phyloP scores from a whole-genome alignment of 2,329 filamentous ascomycete species.

The Penicillium concentricum region DNA sequence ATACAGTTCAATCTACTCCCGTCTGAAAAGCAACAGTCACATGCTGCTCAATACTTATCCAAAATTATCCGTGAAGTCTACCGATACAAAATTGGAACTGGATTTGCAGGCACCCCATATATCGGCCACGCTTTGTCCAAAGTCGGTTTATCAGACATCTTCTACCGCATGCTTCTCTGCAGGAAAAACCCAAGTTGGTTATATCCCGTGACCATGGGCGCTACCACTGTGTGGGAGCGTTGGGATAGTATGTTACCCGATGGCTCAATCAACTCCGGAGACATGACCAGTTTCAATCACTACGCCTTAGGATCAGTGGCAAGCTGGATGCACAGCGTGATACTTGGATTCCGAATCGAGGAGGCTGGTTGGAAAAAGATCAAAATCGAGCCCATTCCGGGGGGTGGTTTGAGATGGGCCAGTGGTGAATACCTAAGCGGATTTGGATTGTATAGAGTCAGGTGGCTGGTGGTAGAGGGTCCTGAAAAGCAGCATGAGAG shows the following conservation, averaged over 20 bases:
- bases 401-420: not conserved
- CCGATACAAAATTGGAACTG: slow-evolving; percentile 34
- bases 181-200: slow-evolving; percentile 39
- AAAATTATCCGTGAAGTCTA: not conserved
- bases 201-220: slow-evolving; percentile 43
- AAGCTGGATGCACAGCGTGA: slow-evolving; percentile 39
- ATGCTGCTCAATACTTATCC: slow-evolving; percentile 3
- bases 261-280: slow-evolving; percentile 40
- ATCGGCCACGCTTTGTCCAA: slow-evolving; percentile 29
- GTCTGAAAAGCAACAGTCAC: slow-evolving; percentile 14
- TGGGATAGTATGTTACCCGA: slow-evolving; percentile 45
- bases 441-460: not conserved
- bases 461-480: not conserved
- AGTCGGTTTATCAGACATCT: slow-evolving; percentile 21
- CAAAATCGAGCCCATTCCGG: not conserved
- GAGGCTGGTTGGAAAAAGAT: slow-evolving; percentile 33
- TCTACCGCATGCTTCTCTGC: slow-evolving; percentile 44
- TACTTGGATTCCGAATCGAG: slow-evolving; percentile 24
- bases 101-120: slow-evolving; percentile 37
- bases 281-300: slow-evolving; percentile 48
- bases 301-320: slow-evolving; percentile 38
- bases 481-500: not conserved
- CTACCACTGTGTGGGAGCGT: slow-evolving; percentile 47
- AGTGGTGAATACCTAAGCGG: not conserved
- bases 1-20: slow-evolving; percentile 25